Conservation (phyloP, 1,139 yeast genomes). For the Candida pseudocylindracea region DNA sequence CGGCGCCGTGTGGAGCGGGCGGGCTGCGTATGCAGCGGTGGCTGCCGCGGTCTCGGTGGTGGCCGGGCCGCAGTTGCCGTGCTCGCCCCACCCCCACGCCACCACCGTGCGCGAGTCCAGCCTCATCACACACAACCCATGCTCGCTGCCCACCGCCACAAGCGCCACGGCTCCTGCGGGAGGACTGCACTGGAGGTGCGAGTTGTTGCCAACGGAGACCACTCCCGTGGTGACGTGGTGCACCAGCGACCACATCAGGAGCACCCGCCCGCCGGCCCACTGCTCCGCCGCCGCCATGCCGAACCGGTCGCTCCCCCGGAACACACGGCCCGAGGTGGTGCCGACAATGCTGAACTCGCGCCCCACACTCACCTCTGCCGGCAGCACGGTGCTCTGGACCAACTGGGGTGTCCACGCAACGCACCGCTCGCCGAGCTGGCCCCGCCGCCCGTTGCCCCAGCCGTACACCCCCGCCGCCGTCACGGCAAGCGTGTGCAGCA, state of each 20-base stretch:
- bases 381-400: not conserved
- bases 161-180: constrained; percentile 1
- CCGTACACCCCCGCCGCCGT: constrained; percentile 29
- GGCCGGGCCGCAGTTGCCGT: constrained; percentile 68
- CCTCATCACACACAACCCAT: constrained; percentile 26
- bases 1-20: too few species aligned
- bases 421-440: constrained; percentile 26
- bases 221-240: constrained; percentile 15
- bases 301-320: not conserved
- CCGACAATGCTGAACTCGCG: not conserved
- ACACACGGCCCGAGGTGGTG: not conserved
- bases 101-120: constrained; percentile 12
- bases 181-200: constrained; percentile 43
- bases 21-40: too few species aligned
- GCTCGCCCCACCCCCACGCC: constrained; percentile 99
- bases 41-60: constrained; percentile 3
- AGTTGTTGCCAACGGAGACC: constrained; percentile 45
- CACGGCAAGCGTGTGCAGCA: constrained; percentile 32
- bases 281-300: too few species aligned
- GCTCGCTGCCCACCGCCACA: constrained; percentile 63
- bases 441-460: constrained; percentile 70
- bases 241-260: constrained; percentile 61
- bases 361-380: not conserved
- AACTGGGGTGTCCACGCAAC: constrained; percentile 8
- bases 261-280: constrained; percentile 6